Evolutionary conservation across 2,329 filamentous ascomycete genomes (phyloP).

Genomic region (Monilinia aucupariae): DNA sequence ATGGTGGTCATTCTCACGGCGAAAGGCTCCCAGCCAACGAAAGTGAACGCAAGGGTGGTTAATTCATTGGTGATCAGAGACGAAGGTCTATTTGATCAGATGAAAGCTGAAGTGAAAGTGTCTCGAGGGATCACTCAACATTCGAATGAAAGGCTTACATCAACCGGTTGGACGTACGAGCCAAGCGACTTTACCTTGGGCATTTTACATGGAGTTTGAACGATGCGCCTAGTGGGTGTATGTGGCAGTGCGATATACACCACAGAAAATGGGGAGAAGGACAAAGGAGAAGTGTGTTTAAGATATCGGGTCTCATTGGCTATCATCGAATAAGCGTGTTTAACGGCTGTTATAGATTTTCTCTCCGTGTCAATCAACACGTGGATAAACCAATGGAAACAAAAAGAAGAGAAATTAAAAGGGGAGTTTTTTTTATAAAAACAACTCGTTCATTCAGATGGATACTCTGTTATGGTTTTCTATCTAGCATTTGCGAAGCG

Average conservation of each 20-base stretch:
- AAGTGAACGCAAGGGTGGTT: slow-evolving; percentile 59
- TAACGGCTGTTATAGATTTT: slow-evolving; percentile 16
- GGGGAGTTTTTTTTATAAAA: slow-evolving; percentile 14
- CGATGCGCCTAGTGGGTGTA: background rate
- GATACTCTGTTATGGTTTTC: slow-evolving; percentile 25
- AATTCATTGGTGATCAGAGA: slow-evolving; percentile 19
- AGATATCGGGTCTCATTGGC: slow-evolving; percentile 11
- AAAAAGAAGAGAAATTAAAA: slow-evolving; percentile 13
- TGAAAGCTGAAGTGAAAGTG: background rate
- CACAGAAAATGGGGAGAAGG: background rate
- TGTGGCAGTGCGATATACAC: background rate
- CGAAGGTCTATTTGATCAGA: background rate
- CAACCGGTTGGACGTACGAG: background rate
- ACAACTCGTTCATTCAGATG: slow-evolving; percentile 19
- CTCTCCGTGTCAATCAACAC: slow-evolving; percentile 9
- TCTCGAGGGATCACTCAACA: background rate
- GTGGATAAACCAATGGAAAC: slow-evolving; percentile 9
- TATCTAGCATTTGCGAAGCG: slow-evolving; percentile 31
- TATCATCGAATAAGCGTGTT: slow-evolving; percentile 9
- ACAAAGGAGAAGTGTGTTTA: slow-evolving; percentile 8
- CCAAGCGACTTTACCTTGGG: background rate
- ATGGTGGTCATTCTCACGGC: slow-evolving; percentile 40
- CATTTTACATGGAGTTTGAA: background rate
- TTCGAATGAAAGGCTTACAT: background rate
- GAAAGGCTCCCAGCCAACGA: slow-evolving; percentile 55